Base-by-base conservation (phyloP, 441 rosid species). In the Rhodomyrtus psidioides region DNA sequence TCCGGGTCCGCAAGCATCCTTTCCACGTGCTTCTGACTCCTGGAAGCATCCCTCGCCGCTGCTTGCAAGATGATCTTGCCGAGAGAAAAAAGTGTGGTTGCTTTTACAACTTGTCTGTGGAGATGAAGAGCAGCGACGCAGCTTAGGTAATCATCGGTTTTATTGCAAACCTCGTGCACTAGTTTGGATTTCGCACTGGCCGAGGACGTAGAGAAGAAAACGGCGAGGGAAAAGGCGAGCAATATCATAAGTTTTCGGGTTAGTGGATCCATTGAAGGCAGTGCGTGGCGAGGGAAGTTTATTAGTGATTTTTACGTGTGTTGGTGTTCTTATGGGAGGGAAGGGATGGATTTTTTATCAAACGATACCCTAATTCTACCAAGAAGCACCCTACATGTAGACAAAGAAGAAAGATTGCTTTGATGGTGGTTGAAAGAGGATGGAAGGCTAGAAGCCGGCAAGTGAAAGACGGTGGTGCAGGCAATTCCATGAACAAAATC, bases 51-150 rank as follows among this genome's bases (percentile, higher is more conserved):
- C 27, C 84, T 24, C 17, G 27, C 27, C 1, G 79, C 91, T 10
- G 53, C 21, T 55, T 79, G 53, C 81, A 87, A 49, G 51, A 49
- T 49, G 24, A 58, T 81, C 2, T 81, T 51, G 3, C 89, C 27
- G 27, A 90, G 88, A 17, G 54, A 57, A 21, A 19, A 44, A 2
- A 54, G 46, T 53, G 81, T 4, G 7, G 86, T 39, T 0, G 86
- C 83, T 2, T 85, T 55, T 12, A 21, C 3, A 2, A 89, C n/a
- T 42, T 26, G 14, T 13, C 89, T 82, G 24, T 84, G 65, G 13
- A 15, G 9, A 9, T 46, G 16, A 21, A 92, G 89, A 44, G 84
- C 83, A 24, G 82, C 27, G 2, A 86, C 27, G 82, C 92, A 92
- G 49, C 70, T 28, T 6, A 9, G 30, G 65, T 6, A n/a, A 58